phyloP scores from a whole-genome alignment of 2,329 filamentous ascomycete genomes.

The Aspergillus sp. region DNA sequence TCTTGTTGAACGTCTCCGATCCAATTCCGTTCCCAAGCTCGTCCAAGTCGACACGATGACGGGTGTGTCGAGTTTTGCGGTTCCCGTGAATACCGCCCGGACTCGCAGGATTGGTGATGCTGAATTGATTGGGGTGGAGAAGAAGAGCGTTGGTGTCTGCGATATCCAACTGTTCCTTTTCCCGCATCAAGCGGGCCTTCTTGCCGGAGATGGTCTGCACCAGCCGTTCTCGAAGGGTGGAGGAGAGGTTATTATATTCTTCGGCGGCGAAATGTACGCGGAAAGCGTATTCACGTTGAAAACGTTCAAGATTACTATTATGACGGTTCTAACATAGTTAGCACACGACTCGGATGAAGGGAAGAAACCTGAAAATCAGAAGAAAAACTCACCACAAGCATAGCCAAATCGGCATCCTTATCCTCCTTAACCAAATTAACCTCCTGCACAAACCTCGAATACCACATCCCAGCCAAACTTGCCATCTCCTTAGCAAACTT shows the following conservation, averaged over 20 bases:
- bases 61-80: constrained; percentile 59
- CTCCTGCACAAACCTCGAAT: constrained; percentile 77
- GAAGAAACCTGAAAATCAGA: neutral
- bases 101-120: constrained; percentile 59
- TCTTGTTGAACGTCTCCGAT: constrained; percentile 47
- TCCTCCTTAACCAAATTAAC: constrained; percentile 85
- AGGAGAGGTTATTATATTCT: constrained; percentile 56
- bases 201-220: constrained; percentile 55
- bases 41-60: constrained; percentile 53
- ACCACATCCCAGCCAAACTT: constrained; percentile 68
- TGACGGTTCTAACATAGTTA: constrained; percentile 48
- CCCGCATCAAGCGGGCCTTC: constrained; percentile 53
- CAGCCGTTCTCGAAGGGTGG: constrained; percentile 58
- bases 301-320: constrained; percentile 50
- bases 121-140: constrained; percentile 62
- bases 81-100: constrained; percentile 57
- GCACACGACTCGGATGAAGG: neutral
- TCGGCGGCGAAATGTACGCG: constrained; percentile 59
- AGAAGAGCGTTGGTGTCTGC: constrained; percentile 62
- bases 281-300: constrained; percentile 54
- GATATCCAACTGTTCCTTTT: constrained; percentile 64
- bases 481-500: constrained; percentile 65
- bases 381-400: constrained; percentile 64
- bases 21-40: constrained; percentile 45
- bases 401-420: constrained; percentile 75